Conservation (phyloP, 2,329 filamentous ascomycete genomes). For the Fusarium bactridioides region DNA sequence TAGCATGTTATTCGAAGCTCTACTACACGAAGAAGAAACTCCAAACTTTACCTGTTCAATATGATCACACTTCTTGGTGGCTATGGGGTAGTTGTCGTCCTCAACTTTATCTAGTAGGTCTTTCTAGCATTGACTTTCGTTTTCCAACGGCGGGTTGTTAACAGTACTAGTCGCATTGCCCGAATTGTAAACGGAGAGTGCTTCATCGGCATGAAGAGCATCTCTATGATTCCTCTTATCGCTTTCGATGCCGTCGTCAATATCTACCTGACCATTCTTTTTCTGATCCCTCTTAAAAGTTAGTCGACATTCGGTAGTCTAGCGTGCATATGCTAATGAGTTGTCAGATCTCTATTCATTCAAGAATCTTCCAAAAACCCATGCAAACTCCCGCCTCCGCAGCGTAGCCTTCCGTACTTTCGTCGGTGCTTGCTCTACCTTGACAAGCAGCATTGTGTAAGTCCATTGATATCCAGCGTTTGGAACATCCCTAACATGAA, state of each 20-base stretch:
- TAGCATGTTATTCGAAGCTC: constrained; percentile 66
- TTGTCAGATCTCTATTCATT: constrained; percentile 62
- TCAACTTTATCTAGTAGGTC: constrained; percentile 70
- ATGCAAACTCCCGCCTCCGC: constrained; percentile 54
- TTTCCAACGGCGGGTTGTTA: not conserved
- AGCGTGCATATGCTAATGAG: not conserved
- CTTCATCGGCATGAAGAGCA: constrained; percentile 67
- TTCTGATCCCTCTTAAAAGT: constrained; percentile 67
- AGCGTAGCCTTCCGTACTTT: constrained; percentile 66
- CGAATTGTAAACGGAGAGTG: constrained; percentile 63
- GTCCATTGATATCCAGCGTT: constrained; percentile 19
- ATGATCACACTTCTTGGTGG: constrained; percentile 62
- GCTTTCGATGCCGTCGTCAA: constrained; percentile 68
- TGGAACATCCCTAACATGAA: not conserved
- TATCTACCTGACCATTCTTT: constrained; percentile 69
- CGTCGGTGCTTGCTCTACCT: constrained; percentile 64
- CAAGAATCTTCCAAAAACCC: constrained; percentile 54
- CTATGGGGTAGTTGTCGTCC: constrained; percentile 57
- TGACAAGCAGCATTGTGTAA: constrained; percentile 65
- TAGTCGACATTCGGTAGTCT: constrained; percentile 24
- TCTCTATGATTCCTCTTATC: constrained; percentile 68
- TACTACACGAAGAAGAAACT: constrained; percentile 59
- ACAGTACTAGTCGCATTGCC: constrained; percentile 59
- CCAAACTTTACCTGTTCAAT: constrained; percentile 68
- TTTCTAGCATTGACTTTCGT: not conserved